Percentiles rank a stretch among this genome's conserved stretches.
phyloP scores from a whole-genome alignment of 768 basidiomycete species.

The Flagelloscypha sp. region DNA sequence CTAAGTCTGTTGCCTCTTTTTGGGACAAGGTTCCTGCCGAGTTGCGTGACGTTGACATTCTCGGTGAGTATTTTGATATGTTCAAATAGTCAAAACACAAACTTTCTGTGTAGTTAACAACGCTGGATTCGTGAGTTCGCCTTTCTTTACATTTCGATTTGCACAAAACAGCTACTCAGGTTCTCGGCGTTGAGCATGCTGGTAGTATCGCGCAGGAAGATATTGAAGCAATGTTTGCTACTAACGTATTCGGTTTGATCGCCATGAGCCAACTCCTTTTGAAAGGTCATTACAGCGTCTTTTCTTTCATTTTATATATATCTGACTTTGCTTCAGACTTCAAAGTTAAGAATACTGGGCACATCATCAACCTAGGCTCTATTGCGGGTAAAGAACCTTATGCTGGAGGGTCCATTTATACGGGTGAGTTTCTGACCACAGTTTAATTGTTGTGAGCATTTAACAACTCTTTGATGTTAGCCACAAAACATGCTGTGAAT shows the following conservation, averaged over 20 bases:
- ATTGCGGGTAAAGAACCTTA: conserved; percentile 87
- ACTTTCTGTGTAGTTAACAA: conserved; percentile 56
- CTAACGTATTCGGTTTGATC: conserved; percentile 81
- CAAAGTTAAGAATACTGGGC: conserved; percentile 68
- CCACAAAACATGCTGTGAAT: conserved; percentile 80
- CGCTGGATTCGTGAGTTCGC: too few species aligned
- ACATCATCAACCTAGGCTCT: conserved; percentile 93
- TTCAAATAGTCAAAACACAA: too few species aligned
- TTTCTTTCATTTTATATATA: neutral
- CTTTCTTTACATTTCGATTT: too few species aligned
- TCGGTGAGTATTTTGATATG: conserved; percentile 43
- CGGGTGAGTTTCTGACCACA: too few species aligned
- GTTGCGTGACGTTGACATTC: conserved; percentile 70
- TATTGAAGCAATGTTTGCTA: conserved; percentile 76
- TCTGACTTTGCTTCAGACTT: conserved; percentile 45
- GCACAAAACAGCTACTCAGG: conserved; percentile 95
- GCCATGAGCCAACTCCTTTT: conserved; percentile 70
- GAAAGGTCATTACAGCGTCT: conserved; percentile 28
- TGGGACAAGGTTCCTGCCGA: conserved; percentile 64
- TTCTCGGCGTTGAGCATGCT: conserved; percentile 79
- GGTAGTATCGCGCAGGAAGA: conserved; percentile 74
- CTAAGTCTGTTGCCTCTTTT: conserved; percentile 56
- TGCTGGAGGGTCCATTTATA: conserved; percentile 86
- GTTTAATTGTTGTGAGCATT: too few species aligned
- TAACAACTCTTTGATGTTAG: too few species aligned